Percentiles rank a stretch among this genome's conserved stretches.
Evolutionary conservation across 2,329 filamentous ascomycete genomes (phyloP).

Genomic region (Decorospora gaudefroyi): DNA sequence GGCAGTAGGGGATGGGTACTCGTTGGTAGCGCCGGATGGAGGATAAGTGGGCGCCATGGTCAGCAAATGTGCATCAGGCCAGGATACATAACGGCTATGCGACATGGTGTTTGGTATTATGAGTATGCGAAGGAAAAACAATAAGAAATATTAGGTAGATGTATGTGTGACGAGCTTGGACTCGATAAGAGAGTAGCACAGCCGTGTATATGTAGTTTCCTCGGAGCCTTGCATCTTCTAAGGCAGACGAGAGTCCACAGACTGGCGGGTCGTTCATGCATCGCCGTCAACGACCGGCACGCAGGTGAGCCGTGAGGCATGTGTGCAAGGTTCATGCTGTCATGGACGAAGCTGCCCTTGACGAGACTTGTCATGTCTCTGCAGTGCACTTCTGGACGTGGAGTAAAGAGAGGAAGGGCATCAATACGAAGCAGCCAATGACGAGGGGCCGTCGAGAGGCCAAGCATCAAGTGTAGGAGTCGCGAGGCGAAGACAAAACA

Average conservation of each 20-base stretch:
- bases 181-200: constrained; percentile 27
- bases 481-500: constrained; percentile 41
- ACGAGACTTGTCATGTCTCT: constrained; percentile 43
- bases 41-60: constrained; percentile 46
- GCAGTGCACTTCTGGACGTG: constrained; percentile 27
- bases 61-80: constrained; percentile 41
- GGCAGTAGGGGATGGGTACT: constrained; percentile 42
- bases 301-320: constrained; percentile 29
- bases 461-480: constrained; percentile 33
- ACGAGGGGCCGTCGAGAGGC: constrained; percentile 14
- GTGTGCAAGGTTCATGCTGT: constrained; percentile 34
- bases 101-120: constrained; percentile 32
- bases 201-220: constrained; percentile 44
- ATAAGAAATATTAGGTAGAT: constrained; percentile 38
- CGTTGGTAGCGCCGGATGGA: constrained; percentile 40
- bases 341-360: constrained; percentile 22
- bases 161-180: constrained; percentile 35
- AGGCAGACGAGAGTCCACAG: constrained; percentile 17
- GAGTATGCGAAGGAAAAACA: constrained; percentile 16
- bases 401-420: constrained; percentile 19
- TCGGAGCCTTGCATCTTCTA: constrained; percentile 9
- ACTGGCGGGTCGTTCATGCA: constrained; percentile 28
- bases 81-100: constrained; percentile 43
- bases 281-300: constrained; percentile 32
- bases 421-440: constrained; percentile 26